These are phyloP conservation scores for Coniferiporia sulphurascens DNA, from an alignment of 1,284 basidiomycete genomes.

Conservation along the genomic window DNA sequence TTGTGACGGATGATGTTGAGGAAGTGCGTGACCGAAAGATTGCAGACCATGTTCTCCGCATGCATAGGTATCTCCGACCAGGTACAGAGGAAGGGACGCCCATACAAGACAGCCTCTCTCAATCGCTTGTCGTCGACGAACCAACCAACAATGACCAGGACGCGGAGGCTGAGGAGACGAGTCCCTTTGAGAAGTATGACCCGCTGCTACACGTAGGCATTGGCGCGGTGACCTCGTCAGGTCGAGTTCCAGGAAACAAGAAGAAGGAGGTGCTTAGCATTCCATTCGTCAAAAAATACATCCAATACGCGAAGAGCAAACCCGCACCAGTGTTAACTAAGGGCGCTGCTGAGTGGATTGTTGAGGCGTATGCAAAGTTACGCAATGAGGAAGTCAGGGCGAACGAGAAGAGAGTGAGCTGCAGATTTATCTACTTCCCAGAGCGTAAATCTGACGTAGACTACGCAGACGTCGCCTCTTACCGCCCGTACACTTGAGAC, in stretches of 20 bases:
- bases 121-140: conserved; percentile 82
- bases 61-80: conserved; percentile 96
- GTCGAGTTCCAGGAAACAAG: conserved; percentile 52
- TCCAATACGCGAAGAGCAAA: conserved; percentile 94
- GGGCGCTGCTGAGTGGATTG: conserved; percentile 93
- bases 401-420: conserved; percentile 78
- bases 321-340: conserved; percentile 84
- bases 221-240: conserved; percentile 48
- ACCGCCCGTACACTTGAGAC: conserved; percentile 99
- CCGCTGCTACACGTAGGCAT: conserved; percentile 87
- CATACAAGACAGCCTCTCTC: conserved; percentile 81
- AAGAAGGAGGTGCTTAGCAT: conserved; percentile 88
- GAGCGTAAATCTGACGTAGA: conserved; percentile 4
- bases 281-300: conserved; percentile 96
- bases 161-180: conserved; percentile 59
- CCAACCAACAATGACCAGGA: conserved; percentile 54
- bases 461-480: conserved; percentile 82
- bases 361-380: conserved; percentile 87
- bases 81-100: conserved; percentile 95
- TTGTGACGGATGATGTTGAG: conserved; percentile 97
- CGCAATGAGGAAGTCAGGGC: conserved; percentile 91
- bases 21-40: conserved; percentile 92
- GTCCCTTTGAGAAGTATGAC: conserved; percentile 95
- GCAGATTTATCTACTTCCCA: conserved; percentile 22
- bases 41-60: conserved; percentile 95